Conservation (phyloP, 2,329 filamentous ascomycete species). For the Neofusicoccum parvum region DNA sequence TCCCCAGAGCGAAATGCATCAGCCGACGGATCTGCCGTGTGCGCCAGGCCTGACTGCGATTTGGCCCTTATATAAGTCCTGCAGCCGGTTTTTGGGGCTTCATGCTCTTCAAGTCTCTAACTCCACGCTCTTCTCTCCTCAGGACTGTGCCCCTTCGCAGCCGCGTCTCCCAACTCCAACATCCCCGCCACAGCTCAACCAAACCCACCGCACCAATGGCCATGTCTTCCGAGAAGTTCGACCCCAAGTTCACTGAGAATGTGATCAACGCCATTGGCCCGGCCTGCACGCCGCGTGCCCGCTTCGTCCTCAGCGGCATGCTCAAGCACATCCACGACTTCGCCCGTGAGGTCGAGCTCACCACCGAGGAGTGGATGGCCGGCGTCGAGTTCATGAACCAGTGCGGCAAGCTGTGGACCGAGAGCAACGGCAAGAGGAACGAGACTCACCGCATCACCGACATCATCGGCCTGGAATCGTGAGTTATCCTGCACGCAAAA, state of each 20-base stretch:
- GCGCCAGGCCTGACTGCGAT: neutral
- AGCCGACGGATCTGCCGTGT: conserved; percentile 21
- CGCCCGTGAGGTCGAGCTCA: conserved; percentile 74
- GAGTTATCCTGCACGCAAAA: conserved; percentile 34
- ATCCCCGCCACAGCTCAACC: neutral
- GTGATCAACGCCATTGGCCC: conserved; percentile 75
- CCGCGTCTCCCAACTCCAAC: neutral
- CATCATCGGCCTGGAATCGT: conserved; percentile 73
- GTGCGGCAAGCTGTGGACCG: conserved; percentile 61
- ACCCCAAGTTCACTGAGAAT: conserved; percentile 75
- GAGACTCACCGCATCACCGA: conserved; percentile 74
- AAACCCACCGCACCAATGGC: neutral
- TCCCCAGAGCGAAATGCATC: conserved; percentile 5
- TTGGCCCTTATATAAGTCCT: conserved; percentile 9
- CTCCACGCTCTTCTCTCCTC: neutral
- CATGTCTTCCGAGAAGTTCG: conserved; percentile 51
- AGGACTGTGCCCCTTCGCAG: neutral
- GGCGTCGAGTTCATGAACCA: conserved; percentile 76
- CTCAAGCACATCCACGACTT: conserved; percentile 79
- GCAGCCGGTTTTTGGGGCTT: neutral
- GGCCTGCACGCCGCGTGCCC: conserved; percentile 66
- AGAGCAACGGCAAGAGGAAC: conserved; percentile 67
- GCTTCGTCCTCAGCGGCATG: conserved; percentile 64
- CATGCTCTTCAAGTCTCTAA: neutral
- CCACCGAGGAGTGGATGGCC: conserved; percentile 73